These are phyloP conservation scores for Echinosophora koreensis DNA, from an alignment of 306 rosid genomes.

Conservation along the genomic window DNA sequence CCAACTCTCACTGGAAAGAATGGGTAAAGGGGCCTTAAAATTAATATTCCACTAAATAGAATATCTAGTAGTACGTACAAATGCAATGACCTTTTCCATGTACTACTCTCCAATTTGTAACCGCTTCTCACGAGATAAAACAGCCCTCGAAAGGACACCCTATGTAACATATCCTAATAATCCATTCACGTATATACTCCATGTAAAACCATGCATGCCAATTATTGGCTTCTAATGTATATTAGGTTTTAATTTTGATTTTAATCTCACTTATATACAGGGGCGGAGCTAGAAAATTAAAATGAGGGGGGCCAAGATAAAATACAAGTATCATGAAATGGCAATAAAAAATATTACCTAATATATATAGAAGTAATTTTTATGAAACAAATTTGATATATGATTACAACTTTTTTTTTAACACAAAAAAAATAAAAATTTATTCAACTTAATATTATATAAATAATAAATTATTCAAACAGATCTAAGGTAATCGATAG, in stretches of 20 bases:
- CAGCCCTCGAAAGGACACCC: constrained; percentile 47
- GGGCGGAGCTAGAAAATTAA: too few relatives aligned
- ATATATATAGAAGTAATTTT: too few relatives aligned
- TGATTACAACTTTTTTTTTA: too few relatives aligned
- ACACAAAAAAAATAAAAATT: too few relatives aligned
- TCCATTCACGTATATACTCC: constrained; percentile 35
- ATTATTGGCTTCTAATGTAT: neutral
- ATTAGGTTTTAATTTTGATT: neutral
- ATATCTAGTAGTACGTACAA: constrained; percentile 39
- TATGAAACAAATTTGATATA: too few relatives aligned
- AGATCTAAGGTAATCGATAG: too few relatives aligned
- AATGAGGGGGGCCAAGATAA: too few relatives aligned
- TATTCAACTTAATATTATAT: too few relatives aligned
- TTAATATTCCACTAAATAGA: constrained; percentile 18
- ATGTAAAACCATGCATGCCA: constrained; percentile 42
- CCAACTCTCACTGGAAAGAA: neutral
- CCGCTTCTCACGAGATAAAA: constrained; percentile 57
- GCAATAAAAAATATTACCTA: too few relatives aligned
- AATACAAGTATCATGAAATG: too few relatives aligned
- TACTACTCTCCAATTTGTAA: constrained; percentile 43
- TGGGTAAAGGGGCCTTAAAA: constrained; percentile 46
- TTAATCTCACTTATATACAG: neutral
- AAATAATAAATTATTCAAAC: too few relatives aligned
- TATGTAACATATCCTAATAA: constrained; percentile 52
- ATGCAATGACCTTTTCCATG: constrained; percentile 35